Percentiles rank a stretch among this genome's conserved stretches.
Evolutionary conservation across 768 basidiomycete genomes (phyloP).

Genomic region (Kwoniella heveanensis): DNA sequence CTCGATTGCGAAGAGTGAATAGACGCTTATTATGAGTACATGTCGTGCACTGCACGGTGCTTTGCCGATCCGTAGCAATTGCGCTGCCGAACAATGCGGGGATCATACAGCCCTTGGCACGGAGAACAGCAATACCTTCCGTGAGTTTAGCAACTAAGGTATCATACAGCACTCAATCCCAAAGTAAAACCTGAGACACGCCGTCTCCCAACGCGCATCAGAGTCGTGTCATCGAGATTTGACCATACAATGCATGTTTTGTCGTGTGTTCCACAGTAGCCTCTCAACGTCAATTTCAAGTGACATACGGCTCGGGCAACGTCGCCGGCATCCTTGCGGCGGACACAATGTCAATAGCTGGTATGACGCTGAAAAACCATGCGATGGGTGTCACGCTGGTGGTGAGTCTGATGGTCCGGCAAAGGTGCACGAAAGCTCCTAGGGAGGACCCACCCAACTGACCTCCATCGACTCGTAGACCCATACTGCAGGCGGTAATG

Average conservation of each 20-base stretch:
- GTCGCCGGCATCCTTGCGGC: conserved; percentile 68
- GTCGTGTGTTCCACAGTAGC: conserved; percentile 24
- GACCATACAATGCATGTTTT: too few species aligned
- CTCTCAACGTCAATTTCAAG: conserved; percentile 4
- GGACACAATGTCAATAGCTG: conserved; percentile 69
- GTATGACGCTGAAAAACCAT: conserved; percentile 64
- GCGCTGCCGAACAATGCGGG: conserved; percentile 54
- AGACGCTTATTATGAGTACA: too few species aligned
- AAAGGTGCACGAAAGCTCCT: too few species aligned
- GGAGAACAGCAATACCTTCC: conserved; percentile 66
- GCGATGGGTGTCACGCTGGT: conserved; percentile 68
- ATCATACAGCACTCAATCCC: too few species aligned
- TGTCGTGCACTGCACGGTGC: too few species aligned
- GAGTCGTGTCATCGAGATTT: too few species aligned
- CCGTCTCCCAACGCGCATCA: too few species aligned
- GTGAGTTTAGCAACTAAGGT: conserved; percentile 56
- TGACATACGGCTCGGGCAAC: conserved; percentile 59
- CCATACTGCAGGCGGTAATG: too few species aligned
- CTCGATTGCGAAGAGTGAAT: too few species aligned
- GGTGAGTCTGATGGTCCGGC: conserved; percentile 63
- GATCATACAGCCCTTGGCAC: conserved; percentile 70
- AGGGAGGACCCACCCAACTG: too few species aligned
- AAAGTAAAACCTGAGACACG: too few species aligned
- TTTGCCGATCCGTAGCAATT: background rate
- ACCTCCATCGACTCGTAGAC: too few species aligned